Evolutionary conservation across 257 asterid genomes (phyloP).

Genomic region (Solanum acaule): DNA sequence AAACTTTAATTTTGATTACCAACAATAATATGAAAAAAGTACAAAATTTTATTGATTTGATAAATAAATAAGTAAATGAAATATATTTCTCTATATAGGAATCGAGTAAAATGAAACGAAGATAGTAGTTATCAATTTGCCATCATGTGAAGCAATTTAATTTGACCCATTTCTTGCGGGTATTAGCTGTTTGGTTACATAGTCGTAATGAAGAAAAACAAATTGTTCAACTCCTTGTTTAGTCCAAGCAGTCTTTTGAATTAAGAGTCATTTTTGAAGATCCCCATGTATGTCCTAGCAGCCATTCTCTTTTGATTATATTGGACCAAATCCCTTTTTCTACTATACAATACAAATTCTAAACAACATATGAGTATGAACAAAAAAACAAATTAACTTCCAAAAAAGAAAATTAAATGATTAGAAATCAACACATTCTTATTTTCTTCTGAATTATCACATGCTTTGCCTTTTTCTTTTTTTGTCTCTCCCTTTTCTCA

Average conservation of each 20-base stretch:
- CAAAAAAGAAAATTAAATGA: neutral
- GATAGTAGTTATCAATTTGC: neutral
- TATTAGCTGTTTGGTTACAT: neutral
- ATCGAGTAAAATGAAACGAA: neutral
- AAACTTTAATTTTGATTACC: neutral
- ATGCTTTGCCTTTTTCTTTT: neutral
- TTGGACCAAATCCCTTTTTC: neutral
- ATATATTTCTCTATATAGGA: neutral
- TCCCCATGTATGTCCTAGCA: neutral
- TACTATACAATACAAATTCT: neutral
- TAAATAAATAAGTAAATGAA: neutral
- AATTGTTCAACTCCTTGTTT: neutral
- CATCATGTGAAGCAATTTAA: neutral
- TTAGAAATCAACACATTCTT: neutral
- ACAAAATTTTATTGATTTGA: neutral
- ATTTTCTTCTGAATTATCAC: neutral
- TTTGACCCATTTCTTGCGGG: neutral
- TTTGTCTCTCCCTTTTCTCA: neutral
- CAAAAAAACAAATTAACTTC: neutral
- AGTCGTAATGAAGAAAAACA: neutral
- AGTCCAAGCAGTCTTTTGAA: neutral
- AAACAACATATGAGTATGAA: neutral
- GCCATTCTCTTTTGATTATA: neutral
- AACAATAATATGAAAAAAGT: neutral
- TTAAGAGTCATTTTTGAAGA: neutral